A percentile compares a stretch with the other conserved stretches of the same genome.
Conservation (phyloP, 2,329 filamentous ascomycete genomes). For the Fusarium mundagurra region DNA sequence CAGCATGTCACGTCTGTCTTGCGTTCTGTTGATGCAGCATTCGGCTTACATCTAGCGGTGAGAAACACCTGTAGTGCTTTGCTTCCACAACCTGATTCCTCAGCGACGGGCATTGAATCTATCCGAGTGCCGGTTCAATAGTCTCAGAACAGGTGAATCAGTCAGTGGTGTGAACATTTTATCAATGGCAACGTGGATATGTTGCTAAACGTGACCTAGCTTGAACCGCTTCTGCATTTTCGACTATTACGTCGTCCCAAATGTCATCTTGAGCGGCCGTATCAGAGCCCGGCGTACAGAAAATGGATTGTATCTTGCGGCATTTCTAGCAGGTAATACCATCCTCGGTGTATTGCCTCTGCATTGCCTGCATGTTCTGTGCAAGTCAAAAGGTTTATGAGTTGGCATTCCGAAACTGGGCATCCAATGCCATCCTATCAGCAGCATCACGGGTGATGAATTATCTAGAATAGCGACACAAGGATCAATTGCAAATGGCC, state of each 20-base stretch:
- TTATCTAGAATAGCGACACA: background rate
- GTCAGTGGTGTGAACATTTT: background rate
- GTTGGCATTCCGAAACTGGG: too few species aligned
- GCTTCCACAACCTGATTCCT: fast-evolving
- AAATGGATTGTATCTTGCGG: too few species aligned
- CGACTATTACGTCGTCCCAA: too few species aligned
- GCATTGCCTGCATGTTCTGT: too few species aligned
- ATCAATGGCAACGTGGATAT: background rate
- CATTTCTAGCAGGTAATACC: too few species aligned
- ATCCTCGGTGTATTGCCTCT: too few species aligned
- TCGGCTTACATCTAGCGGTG: background rate
- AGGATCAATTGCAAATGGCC: fast-evolving
- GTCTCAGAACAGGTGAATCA: fast-evolving
- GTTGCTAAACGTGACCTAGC: background rate
- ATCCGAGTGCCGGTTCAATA: background rate
- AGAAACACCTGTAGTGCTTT: too few species aligned
- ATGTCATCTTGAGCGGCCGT: too few species aligned
- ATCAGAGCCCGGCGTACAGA: too few species aligned
- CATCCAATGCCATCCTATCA: background rate
- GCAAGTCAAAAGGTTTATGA: too few species aligned
- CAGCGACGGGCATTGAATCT: background rate
- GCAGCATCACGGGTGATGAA: background rate
- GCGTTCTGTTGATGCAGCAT: fast-evolving
- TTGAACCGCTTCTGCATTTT: too few species aligned
- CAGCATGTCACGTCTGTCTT: background rate